These are phyloP conservation scores for Blastobotrys malaysiensis DNA, from an alignment of 1,139 yeast species.

Conservation along the genomic window DNA sequence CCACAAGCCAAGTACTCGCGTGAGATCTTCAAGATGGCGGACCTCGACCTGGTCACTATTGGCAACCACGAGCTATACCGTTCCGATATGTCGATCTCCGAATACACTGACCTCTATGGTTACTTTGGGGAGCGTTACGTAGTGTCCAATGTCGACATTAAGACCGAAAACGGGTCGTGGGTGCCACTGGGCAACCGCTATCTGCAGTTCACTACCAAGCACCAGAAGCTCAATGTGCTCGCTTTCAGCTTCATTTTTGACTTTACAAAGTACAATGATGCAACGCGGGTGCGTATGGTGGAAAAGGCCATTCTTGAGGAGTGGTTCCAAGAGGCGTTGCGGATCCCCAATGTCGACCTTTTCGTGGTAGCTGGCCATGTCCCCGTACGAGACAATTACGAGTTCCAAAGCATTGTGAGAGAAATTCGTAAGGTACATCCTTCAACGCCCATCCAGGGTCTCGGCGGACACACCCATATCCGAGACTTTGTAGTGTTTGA, in stretches of 20 bases:
- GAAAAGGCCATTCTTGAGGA: constrained; percentile 47
- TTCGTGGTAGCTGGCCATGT: constrained; percentile 74
- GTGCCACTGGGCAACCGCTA: constrained; percentile 65
- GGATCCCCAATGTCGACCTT: constrained; percentile 51
- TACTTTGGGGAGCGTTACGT: constrained; percentile 64
- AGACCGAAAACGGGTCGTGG: constrained; percentile 42
- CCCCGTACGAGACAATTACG: constrained; percentile 64
- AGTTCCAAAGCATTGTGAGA: constrained; percentile 44
- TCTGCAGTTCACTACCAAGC: constrained; percentile 59
- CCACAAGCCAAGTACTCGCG: constrained; percentile 67
- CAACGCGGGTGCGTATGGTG: constrained; percentile 63
- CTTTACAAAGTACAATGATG: constrained; percentile 55
- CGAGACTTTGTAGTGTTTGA: constrained; percentile 77
- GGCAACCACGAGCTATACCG: constrained; percentile 91
- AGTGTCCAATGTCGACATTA: constrained; percentile 74
- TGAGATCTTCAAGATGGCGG: constrained; percentile 56
- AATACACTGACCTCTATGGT: constrained; percentile 53
- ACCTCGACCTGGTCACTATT: constrained; percentile 74
- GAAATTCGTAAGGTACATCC: constrained; percentile 57
- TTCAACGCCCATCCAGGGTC: constrained; percentile 63
- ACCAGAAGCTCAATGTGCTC: constrained; percentile 48
- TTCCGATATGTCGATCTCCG: constrained; percentile 61
- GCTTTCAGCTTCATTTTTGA: constrained; percentile 79
- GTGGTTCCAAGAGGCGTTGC: constrained; percentile 60
- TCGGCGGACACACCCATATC: constrained; percentile 94